Percentiles rank a stretch among this genome's conserved stretches.
Conservation (phyloP, 805 yeast genomes). For the Ogataea salicorniae region DNA sequence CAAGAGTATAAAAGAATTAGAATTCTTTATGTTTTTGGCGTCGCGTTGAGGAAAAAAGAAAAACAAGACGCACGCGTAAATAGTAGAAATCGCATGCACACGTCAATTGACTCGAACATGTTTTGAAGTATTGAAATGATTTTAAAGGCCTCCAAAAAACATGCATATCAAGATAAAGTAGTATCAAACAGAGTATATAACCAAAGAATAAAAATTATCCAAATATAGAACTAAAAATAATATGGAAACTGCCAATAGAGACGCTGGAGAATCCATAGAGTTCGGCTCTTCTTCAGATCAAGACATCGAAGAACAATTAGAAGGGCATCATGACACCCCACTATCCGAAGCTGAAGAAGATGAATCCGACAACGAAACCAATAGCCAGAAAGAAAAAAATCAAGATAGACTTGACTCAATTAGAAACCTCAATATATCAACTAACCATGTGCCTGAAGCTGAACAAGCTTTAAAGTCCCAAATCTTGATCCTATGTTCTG, state of each 20-base stretch:
- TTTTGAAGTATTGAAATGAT: too few species aligned
- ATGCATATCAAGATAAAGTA: neutral
- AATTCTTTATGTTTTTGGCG: too few species aligned
- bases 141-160: neutral
- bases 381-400: neutral
- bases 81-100: too few species aligned
- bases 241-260: neutral
- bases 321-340: conserved; percentile 15
- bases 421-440: conserved; percentile 2
- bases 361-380: conserved; percentile 1
- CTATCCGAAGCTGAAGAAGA: conserved; percentile 13
- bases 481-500: conserved; percentile 75
- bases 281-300: conserved; percentile 16
- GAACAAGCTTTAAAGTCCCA: conserved; percentile 54
- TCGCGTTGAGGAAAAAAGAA: too few species aligned
- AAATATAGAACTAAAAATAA: neutral
- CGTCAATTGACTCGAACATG: too few species aligned
- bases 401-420: conserved; percentile 2
- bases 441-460: conserved; percentile 14
- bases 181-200: neutral
- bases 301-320: conserved; percentile 22
- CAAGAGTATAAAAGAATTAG: too few species aligned
- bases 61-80: too few species aligned
- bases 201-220: too few species aligned
- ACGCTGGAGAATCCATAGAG: neutral